phyloP scores from a whole-genome alignment of 2,329 filamentous ascomycete genomes.

The Nemania diffusa region DNA sequence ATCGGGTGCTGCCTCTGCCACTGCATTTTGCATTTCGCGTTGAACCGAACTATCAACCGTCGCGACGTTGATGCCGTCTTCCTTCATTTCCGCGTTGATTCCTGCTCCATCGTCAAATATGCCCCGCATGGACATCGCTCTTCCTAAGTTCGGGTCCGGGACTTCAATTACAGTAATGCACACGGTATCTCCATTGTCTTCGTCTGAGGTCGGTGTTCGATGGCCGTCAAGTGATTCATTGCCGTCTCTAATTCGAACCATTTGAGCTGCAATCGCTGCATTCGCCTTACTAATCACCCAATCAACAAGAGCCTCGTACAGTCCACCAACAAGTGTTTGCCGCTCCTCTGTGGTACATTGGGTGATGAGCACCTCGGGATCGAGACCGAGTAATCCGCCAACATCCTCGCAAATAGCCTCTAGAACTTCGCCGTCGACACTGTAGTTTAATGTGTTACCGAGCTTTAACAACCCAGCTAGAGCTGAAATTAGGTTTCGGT shows the following conservation, averaged over 20 bases:
- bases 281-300: slow-evolving; percentile 95
- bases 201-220: slow-evolving; percentile 73
- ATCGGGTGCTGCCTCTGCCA: slow-evolving; percentile 80
- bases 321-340: slow-evolving; percentile 80
- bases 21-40: slow-evolving; percentile 86
- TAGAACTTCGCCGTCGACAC: slow-evolving; percentile 83
- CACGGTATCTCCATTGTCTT: slow-evolving; percentile 84
- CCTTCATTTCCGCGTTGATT: slow-evolving; percentile 97
- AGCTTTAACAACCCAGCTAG: slow-evolving; percentile 90
- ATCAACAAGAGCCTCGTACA: slow-evolving; percentile 95
- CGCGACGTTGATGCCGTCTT: slow-evolving; percentile 85
- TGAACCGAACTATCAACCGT: slow-evolving; percentile 82
- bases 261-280: slow-evolving; percentile 79
- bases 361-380: slow-evolving; percentile 81
- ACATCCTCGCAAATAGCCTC: slow-evolving; percentile 92
- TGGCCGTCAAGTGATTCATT: slow-evolving; percentile 75
- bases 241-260: slow-evolving; percentile 72
- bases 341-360: slow-evolving; percentile 88
- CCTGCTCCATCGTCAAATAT: slow-evolving; percentile 93
- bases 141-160: slow-evolving; percentile 81
- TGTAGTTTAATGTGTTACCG: slow-evolving; percentile 87
- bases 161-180: slow-evolving; percentile 90
- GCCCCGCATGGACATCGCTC: slow-evolving; percentile 87
- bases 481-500: slow-evolving; percentile 85
- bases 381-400: slow-evolving; percentile 83